phyloP scores from a whole-genome alignment of 1,284 basidiomycete species.

The Cryptococcus amylolentus region DNA sequence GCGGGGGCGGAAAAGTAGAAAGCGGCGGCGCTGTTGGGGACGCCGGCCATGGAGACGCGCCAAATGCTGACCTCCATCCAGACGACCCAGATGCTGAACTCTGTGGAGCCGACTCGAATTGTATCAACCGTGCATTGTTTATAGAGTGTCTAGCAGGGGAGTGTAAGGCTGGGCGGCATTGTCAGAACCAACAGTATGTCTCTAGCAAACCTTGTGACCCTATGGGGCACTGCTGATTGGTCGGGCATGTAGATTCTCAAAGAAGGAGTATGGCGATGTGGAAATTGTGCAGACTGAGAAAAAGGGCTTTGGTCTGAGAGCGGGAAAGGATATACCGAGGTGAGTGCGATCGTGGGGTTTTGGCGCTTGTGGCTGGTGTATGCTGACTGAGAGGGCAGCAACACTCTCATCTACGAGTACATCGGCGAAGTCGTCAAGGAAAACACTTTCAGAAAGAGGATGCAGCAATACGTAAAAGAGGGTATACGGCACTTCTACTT shows the following conservation, averaged over 20 bases:
- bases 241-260: slow-evolving; percentile 67
- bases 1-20: slow-evolving; percentile 1
- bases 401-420: slow-evolving; percentile 95
- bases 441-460: slow-evolving; percentile 82
- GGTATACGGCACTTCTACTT: slow-evolving; percentile 98
- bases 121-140: slow-evolving; percentile 96
- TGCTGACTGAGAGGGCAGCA: slow-evolving; percentile 55
- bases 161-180: slow-evolving; percentile 76
- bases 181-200: slow-evolving; percentile 88
- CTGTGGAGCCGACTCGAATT: slow-evolving; percentile 86
- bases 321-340: slow-evolving; percentile 67
- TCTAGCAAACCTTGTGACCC: not conserved
- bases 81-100: slow-evolving; percentile 61
- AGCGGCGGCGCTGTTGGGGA: slow-evolving; percentile 6
- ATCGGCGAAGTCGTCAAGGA: slow-evolving; percentile 94
- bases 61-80: slow-evolving; percentile 18
- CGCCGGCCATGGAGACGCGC: slow-evolving; percentile 40
- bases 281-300: slow-evolving; percentile 90
- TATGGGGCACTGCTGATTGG: not conserved
- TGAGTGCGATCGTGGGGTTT: slow-evolving; percentile 50
- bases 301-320: slow-evolving; percentile 91
- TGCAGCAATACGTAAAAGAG: slow-evolving; percentile 88
- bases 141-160: slow-evolving; percentile 88
- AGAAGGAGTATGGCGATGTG: slow-evolving; percentile 74
- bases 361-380: no score